Evolutionary conservation across 2,329 filamentous ascomycete genomes (phyloP).

Genomic region (Huntiella decipiens): DNA sequence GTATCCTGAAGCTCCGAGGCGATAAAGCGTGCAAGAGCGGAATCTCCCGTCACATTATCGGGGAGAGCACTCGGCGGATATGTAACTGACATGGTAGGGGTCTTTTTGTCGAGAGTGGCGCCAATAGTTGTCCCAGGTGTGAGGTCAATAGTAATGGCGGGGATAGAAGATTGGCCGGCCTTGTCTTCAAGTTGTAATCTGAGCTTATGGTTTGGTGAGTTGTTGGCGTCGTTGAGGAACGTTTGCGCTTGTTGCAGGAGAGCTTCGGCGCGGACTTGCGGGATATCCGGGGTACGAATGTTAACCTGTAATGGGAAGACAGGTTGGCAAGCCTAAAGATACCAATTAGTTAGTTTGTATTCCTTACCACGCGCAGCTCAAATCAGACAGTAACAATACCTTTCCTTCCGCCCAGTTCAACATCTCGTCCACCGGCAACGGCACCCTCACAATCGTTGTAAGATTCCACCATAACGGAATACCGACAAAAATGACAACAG

Average conservation of each 20-base stretch:
- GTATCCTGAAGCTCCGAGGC: constrained; percentile 58
- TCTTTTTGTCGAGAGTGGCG: constrained; percentile 48
- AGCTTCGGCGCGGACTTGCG: constrained; percentile 47
- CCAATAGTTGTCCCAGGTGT: constrained; percentile 38
- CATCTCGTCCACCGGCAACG: constrained; percentile 71
- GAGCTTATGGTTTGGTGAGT: constrained; percentile 58
- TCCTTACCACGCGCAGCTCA: background rate
- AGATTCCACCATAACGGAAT: constrained; percentile 93
- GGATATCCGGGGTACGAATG: constrained; percentile 49
- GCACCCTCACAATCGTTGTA: constrained; percentile 76
- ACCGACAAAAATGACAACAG: constrained; percentile 63
- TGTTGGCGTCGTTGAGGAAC: constrained; percentile 68
- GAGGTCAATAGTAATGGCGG: constrained; percentile 53
- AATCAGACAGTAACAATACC: constrained; percentile 22
- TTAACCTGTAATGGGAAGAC: constrained; percentile 74
- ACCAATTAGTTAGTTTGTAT: background rate
- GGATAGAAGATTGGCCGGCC: constrained; percentile 15
- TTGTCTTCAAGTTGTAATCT: constrained; percentile 23
- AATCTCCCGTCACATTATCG: constrained; percentile 43
- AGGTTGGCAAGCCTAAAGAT: constrained; percentile 56
- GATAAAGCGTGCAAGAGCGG: constrained; percentile 55
- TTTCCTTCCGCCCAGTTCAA: constrained; percentile 78
- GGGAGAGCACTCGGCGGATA: constrained; percentile 54
- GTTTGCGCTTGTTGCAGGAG: constrained; percentile 69
- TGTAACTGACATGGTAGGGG: constrained; percentile 54